Base-by-base conservation (phyloP, 805 yeast genomes). In the Kodamaea jinghongensis region DNA sequence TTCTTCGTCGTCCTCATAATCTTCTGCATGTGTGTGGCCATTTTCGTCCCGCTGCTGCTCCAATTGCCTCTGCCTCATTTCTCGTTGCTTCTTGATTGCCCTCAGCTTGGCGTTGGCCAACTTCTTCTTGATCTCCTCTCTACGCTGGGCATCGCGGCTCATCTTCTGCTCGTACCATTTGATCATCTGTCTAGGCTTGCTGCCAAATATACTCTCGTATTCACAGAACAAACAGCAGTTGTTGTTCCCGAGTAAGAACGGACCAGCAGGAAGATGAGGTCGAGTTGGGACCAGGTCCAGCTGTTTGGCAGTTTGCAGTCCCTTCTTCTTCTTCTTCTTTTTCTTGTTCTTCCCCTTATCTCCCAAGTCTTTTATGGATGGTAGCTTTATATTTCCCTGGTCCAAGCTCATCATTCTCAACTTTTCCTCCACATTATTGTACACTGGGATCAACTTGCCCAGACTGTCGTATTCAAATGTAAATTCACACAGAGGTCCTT, bases 131-230 rank as follows among this genome's bases (percentile, higher is more conserved):
- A 63, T 52, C 25, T 60, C 65, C 38, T 52, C 49, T 39, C 71
- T 51, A 32, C 67, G 52, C 38, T 55, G 45, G 38, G 59, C 52
- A 27, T 55, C 61, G 30, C 48, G 35, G 27, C 36, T 34, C 30
- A 64, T 50, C 34, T 63, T 60, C 35, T 56, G 56, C 42, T 75
- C 72, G 43, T 71, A 71, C 73, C 77, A 71, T 49, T 68, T 71
- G 43, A 75, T 71, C 68, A 73, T 67, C 49, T 74, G 73, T 16
- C 56, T 54, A 0, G 81, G 81, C 36, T 73, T 71, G 32, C 55
- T 57, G 1, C 81, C 80, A 52, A 65, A 76, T 2, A 75, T 67
- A 37, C 67, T 63, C 49, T 74, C 76, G 51, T 75, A 76, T 46
- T 75, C 78, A 54, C 81, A 76, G 39, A 76, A 67, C 44, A 73